Evolutionary conservation across 768 basidiomycete species (phyloP), one percentile per base, ranked within the genome.

Genomic region (Phanerodontia chrysosporium): DNA sequence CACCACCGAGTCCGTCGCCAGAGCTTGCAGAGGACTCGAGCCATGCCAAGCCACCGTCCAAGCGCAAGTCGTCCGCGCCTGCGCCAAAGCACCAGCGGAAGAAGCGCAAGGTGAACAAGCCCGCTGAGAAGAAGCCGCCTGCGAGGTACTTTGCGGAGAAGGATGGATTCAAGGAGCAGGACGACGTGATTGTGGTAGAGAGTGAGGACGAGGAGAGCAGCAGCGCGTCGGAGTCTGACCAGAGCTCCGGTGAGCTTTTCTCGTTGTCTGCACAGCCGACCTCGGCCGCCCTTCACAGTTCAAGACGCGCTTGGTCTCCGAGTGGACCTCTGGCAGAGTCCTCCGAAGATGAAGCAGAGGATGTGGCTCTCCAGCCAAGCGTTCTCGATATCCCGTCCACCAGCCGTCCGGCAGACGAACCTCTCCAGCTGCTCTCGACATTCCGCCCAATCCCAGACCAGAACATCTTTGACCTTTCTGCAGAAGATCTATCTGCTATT

Each of bases 241-340:
- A 65, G 14, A 55, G 28, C n/a, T 49, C 45, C n/a, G 49, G 27
- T 32, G 9, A n/a, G n/a, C 49, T 53, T 4, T 42, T 42, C 39
- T 42, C 39, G 4, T 42, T 42, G 56, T 22, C 27, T 28, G 22
- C 24, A 13, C 28, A 6, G 22, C 25, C 30, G 16, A 14, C 35
- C 48, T 10, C 29, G 18, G 6, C 39, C 18, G 39, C 39, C 30
- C 30, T 9, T 6, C 13, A 25, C 24, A 44, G 58, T 29, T 61
- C 56, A 44, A 67, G 44, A 62, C 75, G 80, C 24, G 75, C 76
- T 28, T 88, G 83, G 82, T 87, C 86, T 1, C 86, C 86, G 0
- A 87, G 83, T 68, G 74, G 72, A 21, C 72, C 69, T n/a, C 28
- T 69, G 5, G 21, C 45, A 0, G 69, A 71, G 51, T 73, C 72